Base-by-base conservation (phyloP, 495 filamentous ascomycete species). In the Aspergillus mulundensis region DNA sequence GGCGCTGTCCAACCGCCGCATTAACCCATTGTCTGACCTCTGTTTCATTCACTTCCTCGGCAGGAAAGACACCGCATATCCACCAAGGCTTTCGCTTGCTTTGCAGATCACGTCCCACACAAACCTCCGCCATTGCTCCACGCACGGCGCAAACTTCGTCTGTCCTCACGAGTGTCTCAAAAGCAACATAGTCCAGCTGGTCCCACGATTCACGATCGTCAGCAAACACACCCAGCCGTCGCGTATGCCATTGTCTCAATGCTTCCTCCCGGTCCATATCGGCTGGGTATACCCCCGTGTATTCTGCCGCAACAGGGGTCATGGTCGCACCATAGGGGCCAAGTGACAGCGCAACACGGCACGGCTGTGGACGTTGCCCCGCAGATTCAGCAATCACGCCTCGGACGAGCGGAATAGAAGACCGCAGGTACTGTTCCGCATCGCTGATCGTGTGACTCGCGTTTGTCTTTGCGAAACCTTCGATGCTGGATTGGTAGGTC, bases 321-420 rank as follows among this genome's bases (percentile, higher is more conserved):
- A 86, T 86, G 39, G 74, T 78, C 5, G 85, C 84, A 5, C 85
- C 85, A 51, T 87, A 87, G 0, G 85, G 80, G 2, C 85, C 85
- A 5, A 88, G 62, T 51, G 78, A 77, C 23, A 88, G 64, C 20
- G 83, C 83, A 38, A 68, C 46, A 10, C 60, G 57, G 8, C 60
- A 46, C 20, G 41, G 52, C 54, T 5, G 30, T 45, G 58, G 38
- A 18, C 38, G 38, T 40, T 40, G 15, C 38, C 38, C n/a, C 38
- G 38, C 50, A 65, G 43, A 56, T 2, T 10, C 7, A 64, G 41
- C n/a, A 21, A 58, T 55, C 14, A 61, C 68, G 7, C 43, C 8
- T 25, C 56, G 56, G 5, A 62, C 68, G 14, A 71, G 32, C 15
- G 47, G 23, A 20, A 71, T 54, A 14, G 68, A 64, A 11, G 58